These are phyloP conservation scores for Vitis amurensis DNA, from an alignment of 164 flowering plant species.

Conservation along the genomic window DNA sequence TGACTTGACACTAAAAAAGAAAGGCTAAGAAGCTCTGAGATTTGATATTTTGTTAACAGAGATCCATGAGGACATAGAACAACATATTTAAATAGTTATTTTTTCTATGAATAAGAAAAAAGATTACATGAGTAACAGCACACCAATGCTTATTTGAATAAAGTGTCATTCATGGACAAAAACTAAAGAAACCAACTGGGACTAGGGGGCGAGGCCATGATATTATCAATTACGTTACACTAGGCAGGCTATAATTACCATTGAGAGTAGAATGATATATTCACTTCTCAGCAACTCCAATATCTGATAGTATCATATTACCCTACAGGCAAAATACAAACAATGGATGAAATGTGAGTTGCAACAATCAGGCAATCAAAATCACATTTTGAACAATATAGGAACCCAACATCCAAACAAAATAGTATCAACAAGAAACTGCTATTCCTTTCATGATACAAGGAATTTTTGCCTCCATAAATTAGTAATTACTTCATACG, in stretches of 20 bases:
- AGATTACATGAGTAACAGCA: too few relatives aligned
- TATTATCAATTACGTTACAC: conserved; percentile 80
- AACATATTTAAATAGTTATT: neutral
- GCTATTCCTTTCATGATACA: too few relatives aligned
- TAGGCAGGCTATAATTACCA: conserved; percentile 81
- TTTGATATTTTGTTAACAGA: conserved; percentile 6
- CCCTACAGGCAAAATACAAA: conserved; percentile 56
- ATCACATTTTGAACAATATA: too few relatives aligned
- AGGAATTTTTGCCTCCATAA: too few relatives aligned
- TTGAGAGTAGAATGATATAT: conserved; percentile 82
- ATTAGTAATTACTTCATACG: too few relatives aligned
- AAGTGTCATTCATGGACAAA: conserved; percentile 16
- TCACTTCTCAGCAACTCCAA: conserved; percentile 88
- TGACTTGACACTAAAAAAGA: neutral
- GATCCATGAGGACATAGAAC: conserved; percentile 1
- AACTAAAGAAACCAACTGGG: conserved; percentile 36
- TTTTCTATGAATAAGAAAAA: neutral
- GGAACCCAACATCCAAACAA: too few relatives aligned
- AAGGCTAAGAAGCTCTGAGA: neutral
- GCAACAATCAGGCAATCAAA: neutral
- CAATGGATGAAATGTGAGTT: neutral
- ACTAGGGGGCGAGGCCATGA: conserved; percentile 42
- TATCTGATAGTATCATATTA: conserved; percentile 64
- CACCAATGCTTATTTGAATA: too few relatives aligned
- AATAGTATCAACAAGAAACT: too few relatives aligned